Evolutionary conservation across 176 grass and related monocot species (phyloP).

Genomic region (Secale cereale): DNA sequence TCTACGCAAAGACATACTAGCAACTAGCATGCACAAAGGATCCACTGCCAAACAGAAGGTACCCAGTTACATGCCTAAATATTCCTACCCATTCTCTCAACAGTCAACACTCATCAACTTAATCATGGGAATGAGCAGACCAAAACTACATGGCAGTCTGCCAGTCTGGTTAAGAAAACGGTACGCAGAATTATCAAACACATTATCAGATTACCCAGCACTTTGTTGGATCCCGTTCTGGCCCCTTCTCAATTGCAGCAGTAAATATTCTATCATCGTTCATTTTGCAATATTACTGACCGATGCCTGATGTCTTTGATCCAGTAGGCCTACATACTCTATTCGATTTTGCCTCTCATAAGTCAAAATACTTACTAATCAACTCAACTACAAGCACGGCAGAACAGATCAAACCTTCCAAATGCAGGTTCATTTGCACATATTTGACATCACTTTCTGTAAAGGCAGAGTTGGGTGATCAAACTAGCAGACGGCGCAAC

Average conservation of each 20-base stretch:
- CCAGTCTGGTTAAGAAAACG: background rate
- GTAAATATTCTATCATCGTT: background rate
- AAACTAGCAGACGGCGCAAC: no score
- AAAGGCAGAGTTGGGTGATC: no score
- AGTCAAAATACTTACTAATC: no score
- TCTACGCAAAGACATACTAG: background rate
- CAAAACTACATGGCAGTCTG: background rate
- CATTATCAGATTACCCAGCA: background rate
- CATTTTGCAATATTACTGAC: background rate
- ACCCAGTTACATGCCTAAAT: background rate
- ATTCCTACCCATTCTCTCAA: background rate
- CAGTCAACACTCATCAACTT: background rate
- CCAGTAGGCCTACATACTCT: background rate
- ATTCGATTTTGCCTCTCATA: background rate
- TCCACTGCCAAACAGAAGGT: background rate
- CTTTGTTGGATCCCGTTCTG: background rate
- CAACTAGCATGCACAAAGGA: background rate
- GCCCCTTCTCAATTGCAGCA: background rate
- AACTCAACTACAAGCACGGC: no score
- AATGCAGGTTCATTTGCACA: no score
- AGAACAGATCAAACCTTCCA: no score
- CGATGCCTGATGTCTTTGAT: background rate
- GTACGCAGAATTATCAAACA: background rate
- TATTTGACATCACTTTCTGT: no score
- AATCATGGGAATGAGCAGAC: background rate